Evolutionary conservation across 2,329 filamentous ascomycete genomes (phyloP), one percentile per base, ranked within the genome.

Genomic region (Fusarium nematophilum): DNA sequence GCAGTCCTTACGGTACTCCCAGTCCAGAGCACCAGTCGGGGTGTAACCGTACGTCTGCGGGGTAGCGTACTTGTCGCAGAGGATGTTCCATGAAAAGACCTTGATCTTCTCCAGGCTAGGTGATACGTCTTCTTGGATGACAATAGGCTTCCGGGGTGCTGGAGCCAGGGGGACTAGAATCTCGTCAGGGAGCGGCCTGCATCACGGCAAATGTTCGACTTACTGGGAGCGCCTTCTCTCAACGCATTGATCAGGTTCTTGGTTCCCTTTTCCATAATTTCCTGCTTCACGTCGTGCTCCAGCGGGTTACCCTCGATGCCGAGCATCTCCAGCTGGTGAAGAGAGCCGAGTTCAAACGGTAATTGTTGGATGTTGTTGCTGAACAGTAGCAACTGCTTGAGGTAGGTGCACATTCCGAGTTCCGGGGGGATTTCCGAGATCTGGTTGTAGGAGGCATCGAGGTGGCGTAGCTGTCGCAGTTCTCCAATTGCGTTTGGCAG

Each of bases 401-500:
- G 81, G 66, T 93, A 95, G 23, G 93, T 95, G 69, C 97, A 92
- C 94, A 98, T 99, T 71, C 95, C 95, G 57, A 99, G 87, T 79
- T 99, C 94, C 17, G 91, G 86, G 1, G 95, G 95, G 4, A 99
- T 81, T 62, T 90, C 87, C 8, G 84, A 84, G 57, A 99, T 83
- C 59, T 94, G 86, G 75, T 99, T 99, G 78, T 90, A 88, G 0
- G 95, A 98, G 3, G 93, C 83, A 75, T 99, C 94, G 42, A 99
- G 84, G 69, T 93, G 86, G 29, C 87, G 90, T 42, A 99, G 79
- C 62, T 90, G 89, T 62, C 93, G 88, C 63, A 99, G 81, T 67
- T 90, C 85, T 31, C 95, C 93, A 72, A 99, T 92, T 17, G 88
- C 83, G 30, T 90, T 80, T 10, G 94, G 93, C n/a, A 99, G 80